Evolutionary conservation across 1,284 basidiomycete genomes (phyloP).

Genomic region (Trametes polyzona): DNA sequence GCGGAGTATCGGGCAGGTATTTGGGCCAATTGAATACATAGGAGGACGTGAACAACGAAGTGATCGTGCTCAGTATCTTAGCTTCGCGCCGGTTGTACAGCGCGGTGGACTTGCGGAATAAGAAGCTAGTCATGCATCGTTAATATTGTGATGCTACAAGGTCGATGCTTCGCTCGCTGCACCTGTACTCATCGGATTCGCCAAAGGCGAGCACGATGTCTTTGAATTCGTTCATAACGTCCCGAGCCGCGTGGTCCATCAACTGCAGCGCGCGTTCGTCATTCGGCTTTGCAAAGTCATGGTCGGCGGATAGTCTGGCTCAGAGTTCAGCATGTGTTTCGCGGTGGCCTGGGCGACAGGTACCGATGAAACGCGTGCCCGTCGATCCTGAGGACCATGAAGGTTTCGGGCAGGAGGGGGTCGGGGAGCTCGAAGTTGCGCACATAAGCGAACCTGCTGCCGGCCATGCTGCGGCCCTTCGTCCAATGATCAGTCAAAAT

Average conservation of each 20-base stretch:
- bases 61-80: constrained; percentile 89
- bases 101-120: constrained; percentile 75
- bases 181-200: constrained; percentile 98
- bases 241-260: constrained; percentile 90
- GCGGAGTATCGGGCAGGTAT: constrained; percentile 74
- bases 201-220: constrained; percentile 91
- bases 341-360: constrained; percentile 24
- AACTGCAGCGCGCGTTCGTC: constrained; percentile 85
- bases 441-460: constrained; percentile 91
- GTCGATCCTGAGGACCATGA: constrained; percentile 88
- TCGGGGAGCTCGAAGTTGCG: constrained; percentile 91
- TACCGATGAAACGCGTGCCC: constrained; percentile 96
- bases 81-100: constrained; percentile 87
- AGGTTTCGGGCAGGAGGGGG: constrained; percentile 82
- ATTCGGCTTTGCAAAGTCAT: constrained; percentile 90
- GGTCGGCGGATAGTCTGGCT: constrained; percentile 83
- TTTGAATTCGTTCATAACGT: constrained; percentile 81
- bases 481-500: background rate
- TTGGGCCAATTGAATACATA: constrained; percentile 88
- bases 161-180: constrained; percentile 34
- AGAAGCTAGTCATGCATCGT: constrained; percentile 62
- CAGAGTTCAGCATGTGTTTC: background rate
- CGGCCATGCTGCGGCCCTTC: constrained; percentile 72
- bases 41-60: constrained; percentile 91
- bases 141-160: background rate